These are phyloP conservation scores for Mucuna pruriens DNA, from an alignment of 306 rosid genomes.

Conservation along the genomic window DNA sequence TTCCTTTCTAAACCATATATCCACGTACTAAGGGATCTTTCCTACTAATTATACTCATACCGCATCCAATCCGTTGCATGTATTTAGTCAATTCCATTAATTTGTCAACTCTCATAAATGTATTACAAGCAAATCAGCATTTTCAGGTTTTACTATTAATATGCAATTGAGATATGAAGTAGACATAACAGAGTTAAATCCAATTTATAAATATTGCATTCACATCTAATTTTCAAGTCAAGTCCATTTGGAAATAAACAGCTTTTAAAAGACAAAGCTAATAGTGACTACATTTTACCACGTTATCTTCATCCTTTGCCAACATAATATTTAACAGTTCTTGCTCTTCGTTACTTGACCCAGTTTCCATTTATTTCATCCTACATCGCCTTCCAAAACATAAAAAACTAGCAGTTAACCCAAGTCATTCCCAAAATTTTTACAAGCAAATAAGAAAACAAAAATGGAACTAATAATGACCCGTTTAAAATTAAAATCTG, in stretches of 20 bases:
- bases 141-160: background rate
- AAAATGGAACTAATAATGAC: slow-evolving; percentile 12
- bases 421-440: background rate
- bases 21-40: background rate
- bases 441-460: background rate
- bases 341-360: background rate
- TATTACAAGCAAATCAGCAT: background rate
- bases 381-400: background rate
- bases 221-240: background rate
- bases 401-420: background rate
- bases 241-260: background rate
- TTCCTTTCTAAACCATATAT: background rate
- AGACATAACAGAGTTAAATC: background rate
- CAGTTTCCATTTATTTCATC: background rate
- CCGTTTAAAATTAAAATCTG: slow-evolving; percentile 13
- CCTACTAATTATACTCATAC: background rate
- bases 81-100: background rate
- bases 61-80: background rate
- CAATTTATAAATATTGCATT: background rate
- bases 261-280: background rate
- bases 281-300: background rate
- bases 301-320: background rate
- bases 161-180: background rate
- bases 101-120: background rate
- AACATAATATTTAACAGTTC: background rate